phyloP scores from a whole-genome alignment of 306 rosid genomes.

The Rubus parviflorus region DNA sequence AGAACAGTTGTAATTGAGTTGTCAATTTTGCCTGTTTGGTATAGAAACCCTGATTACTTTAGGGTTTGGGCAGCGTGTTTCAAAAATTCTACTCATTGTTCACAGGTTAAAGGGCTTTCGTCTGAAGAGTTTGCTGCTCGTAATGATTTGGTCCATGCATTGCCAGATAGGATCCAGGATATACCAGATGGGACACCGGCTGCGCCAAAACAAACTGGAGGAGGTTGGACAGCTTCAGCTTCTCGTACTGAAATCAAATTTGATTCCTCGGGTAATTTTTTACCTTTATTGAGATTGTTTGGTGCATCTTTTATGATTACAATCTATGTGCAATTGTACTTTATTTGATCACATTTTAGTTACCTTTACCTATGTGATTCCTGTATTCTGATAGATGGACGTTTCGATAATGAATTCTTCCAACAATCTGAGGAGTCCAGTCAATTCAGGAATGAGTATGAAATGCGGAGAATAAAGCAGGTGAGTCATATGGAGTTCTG shows the following conservation, averaged over 20 bases:
- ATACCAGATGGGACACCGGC: constrained; percentile 94
- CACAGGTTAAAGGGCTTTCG: constrained; percentile 86
- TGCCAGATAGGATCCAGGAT: constrained; percentile 91
- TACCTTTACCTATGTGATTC: constrained; percentile 26
- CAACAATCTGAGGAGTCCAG: constrained; percentile 75
- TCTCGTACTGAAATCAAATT: constrained; percentile 88
- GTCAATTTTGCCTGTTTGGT: neutral
- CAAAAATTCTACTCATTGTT: constrained; percentile 2
- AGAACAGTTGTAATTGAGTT: neutral
- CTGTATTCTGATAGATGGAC: constrained; percentile 60
- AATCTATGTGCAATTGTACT: neutral
- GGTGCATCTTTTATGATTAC: neutral
- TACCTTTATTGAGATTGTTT: neutral
- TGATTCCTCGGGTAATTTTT: constrained; percentile 66
- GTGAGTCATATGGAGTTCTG: constrained; percentile 42
- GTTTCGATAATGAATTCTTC: constrained; percentile 75
- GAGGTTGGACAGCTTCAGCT: constrained; percentile 90
- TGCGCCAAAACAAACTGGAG: constrained; percentile 73
- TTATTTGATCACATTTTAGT: constrained; percentile 7
- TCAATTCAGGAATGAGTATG: constrained; percentile 87
- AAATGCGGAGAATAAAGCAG: constrained; percentile 90
- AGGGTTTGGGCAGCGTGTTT: neutral
- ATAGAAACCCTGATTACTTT: neutral
- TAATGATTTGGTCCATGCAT: constrained; percentile 89
- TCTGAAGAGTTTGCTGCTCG: constrained; percentile 93